Evolutionary conservation across 2,329 filamentous ascomycete genomes (phyloP), one percentile per base, ranked within the genome.

Genomic region (Penicillium thymicola): DNA sequence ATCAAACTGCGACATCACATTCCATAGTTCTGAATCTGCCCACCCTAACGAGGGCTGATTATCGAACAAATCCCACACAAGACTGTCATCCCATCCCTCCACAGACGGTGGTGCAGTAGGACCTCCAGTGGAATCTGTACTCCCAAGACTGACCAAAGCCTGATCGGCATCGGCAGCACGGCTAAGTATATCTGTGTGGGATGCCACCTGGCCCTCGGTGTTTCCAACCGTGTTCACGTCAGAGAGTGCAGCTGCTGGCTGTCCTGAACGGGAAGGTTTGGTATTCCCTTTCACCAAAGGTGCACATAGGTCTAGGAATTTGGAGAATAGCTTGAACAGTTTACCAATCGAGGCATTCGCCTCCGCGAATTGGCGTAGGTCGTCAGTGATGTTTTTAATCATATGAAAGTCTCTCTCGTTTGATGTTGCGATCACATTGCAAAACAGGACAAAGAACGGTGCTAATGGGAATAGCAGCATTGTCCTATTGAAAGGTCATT

Each of bases 11-110:
- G 59, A 38, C 47, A 66, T 64, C 0, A 41, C 56, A 51, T 61
- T 59, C 64, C 62, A 65, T 16, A 65, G 16, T 38, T 64, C 64
- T 16, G 64, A 66, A 34, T 65, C 63, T 21, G 64, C 59, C 64
- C 64, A 66, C 11, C 59, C 64, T 14, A 66, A 49, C 8, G 64
- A 65, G 9, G 63, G 64, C 41, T 66, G 63, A 11, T 65, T 66
- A 51, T 65, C 58, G 25, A 66, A 66, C 16, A 66, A 27, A 40
- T 66, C 63, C 64, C 64, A 66, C 58, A 66, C 63, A 25, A 65
- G 55, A 57, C 54, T 65, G 42, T 66, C 64, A 57, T 65, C 46
- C 64, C 63, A 66, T 5, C 63, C 64, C 27, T 56, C 61, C 18
- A 62, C 49, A 30, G 62, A 47, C 14, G 30, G 45, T 8, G 51